These are phyloP conservation scores for Myriosclerotinia duriaeana DNA, from an alignment of 2,329 filamentous ascomycete species.

Conservation along the genomic window DNA sequence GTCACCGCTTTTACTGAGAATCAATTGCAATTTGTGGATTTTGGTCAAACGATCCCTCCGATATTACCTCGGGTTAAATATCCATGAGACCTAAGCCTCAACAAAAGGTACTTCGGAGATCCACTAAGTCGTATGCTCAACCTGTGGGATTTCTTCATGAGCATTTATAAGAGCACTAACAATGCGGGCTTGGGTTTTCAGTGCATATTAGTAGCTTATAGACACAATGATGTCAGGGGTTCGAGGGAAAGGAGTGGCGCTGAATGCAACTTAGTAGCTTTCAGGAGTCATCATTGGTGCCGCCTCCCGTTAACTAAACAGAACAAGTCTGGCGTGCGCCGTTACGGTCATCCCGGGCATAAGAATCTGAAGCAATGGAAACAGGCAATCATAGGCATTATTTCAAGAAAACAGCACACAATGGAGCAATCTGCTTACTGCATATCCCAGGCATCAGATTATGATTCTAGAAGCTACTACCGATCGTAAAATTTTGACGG, in stretches of 20 bases:
- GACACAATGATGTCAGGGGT: not conserved
- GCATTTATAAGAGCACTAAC: not conserved
- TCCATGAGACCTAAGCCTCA: conserved; percentile 12
- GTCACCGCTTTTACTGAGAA: conserved; percentile 4
- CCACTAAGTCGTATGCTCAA: not conserved
- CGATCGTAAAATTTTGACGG: not conserved
- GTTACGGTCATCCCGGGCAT: not conserved
- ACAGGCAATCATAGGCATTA: not conserved
- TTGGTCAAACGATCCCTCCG: not conserved
- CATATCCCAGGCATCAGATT: conserved; percentile 1
- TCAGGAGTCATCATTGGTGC: not conserved
- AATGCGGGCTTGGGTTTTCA: not conserved
- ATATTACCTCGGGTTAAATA: conserved; percentile 7
- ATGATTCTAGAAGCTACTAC: not conserved
- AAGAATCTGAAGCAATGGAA: not conserved
- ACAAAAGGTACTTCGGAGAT: not conserved
- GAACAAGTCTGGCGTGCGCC: not conserved
- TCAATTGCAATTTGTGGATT: not conserved
- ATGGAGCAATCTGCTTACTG: conserved; percentile 1
- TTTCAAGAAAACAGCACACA: not conserved
- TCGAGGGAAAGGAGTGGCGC: not conserved
- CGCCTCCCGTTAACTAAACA: not conserved
- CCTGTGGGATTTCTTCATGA: conserved; percentile 2
- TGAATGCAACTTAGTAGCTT: not conserved
- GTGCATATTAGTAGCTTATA: not conserved